Conservation (phyloP, 2,329 filamentous ascomycete genomes). For the Aspergillus sp. region DNA sequence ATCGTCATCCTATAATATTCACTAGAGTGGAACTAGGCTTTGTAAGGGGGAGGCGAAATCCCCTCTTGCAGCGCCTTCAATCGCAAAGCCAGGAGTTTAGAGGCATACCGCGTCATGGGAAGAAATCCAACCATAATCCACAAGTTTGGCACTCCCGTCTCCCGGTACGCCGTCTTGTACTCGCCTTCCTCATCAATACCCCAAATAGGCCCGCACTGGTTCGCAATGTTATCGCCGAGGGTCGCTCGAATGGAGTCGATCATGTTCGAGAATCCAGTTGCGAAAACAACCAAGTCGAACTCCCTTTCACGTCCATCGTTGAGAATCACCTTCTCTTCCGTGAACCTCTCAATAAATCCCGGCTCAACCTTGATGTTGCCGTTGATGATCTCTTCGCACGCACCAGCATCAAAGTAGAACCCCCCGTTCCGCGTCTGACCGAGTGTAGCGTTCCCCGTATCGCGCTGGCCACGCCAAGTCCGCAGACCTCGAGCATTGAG, state of each 20-base stretch:
- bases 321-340: slow-evolving; percentile 36
- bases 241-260: slow-evolving; percentile 30
- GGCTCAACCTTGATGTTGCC: slow-evolving; percentile 35
- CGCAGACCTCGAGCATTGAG: slow-evolving; percentile 33
- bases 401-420: slow-evolving; percentile 38
- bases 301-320: slow-evolving; percentile 37
- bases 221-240: slow-evolving; percentile 31
- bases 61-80: slow-evolving; percentile 34
- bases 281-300: slow-evolving; percentile 38
- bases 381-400: slow-evolving; percentile 34
- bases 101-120: slow-evolving; percentile 40
- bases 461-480: slow-evolving; percentile 42
- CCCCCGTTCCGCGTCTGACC: slow-evolving; percentile 38
- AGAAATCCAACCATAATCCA: slow-evolving; percentile 47
- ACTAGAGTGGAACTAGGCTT: neutral
- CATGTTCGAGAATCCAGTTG: slow-evolving; percentile 34
- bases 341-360: slow-evolving; percentile 15
- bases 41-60: slow-evolving; percentile 9
- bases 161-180: slow-evolving; percentile 34
- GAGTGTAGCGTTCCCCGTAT: slow-evolving; percentile 35
- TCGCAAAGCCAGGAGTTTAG: slow-evolving; percentile 40
- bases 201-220: slow-evolving; percentile 30
- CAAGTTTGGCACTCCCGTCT: slow-evolving; percentile 41
- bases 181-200: slow-evolving; percentile 37
- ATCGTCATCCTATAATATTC: too few species aligned